Evolutionary conservation across 345 rosid species (phyloP), one percentile per base, ranked within the genome.

Genomic region (Citrus mangshanensis): DNA sequence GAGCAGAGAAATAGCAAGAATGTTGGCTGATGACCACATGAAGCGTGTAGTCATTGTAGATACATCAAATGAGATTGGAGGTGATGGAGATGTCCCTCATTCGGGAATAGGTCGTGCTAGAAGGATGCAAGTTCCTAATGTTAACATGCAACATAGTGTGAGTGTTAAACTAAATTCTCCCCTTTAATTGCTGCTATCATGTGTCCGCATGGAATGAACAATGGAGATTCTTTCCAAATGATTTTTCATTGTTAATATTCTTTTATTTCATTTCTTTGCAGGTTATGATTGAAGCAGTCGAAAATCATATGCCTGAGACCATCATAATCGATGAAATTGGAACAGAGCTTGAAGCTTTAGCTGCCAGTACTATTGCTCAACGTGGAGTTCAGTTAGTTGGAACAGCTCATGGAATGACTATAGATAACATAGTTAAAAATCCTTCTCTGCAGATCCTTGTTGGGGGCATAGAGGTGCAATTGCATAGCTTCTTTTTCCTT

Each of bases 221-320:
- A 37, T 10, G 9, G 40, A 58, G 25, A 35, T 24, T 75, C 70
- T 22, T 81, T 72, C 24, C 40, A 22, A 40, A 27, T 73, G 12
- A 6, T 32, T 65, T 78, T 72, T 22, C 6, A 38, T 49, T 46
- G 28, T 6, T 24, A 74, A 38, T 60, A 25, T 25, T 61, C 28
- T 46, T 66, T 65, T 79, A 37, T 51, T 82, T 72, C 71, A 75
- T 64, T 55, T 60, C 67, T 42, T 38, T 79, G 56, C 85, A 95
- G 98, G 93, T 95, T 74, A 95, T 95, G 99, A 93, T 95, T 66
- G 99, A 95, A 94, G 99, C 98, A 6, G 96, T 95, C 58, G 99
- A 95, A 89, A 95, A 95, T 83, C 99, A 95, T 83, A 93, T 92
- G 98, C 98, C 99, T n/a, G 85, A 95, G 91, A 84, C 91, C 35